Percentiles rank a stretch among this genome's conserved stretches.
Conservation (phyloP, 352 stramenopile genomes). For the Salisapilia sapeloensis region DNA sequence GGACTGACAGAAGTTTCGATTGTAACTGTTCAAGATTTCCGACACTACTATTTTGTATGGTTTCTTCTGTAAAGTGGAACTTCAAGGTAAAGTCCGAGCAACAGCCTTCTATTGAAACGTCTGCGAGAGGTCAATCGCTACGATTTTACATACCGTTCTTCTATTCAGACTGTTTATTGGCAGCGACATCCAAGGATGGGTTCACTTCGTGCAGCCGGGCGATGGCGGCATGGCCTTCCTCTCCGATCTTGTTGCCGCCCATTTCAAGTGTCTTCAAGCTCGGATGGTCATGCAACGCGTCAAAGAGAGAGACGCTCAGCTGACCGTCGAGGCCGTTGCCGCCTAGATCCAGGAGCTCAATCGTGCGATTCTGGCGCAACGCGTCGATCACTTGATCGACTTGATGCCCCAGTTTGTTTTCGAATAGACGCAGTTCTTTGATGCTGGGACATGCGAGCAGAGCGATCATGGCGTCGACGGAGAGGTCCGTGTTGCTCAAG, state of each 20-base stretch:
- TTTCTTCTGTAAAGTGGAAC: no score
- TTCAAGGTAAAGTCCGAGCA: no score
- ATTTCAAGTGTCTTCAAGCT: constrained; percentile 70
- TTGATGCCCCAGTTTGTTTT: constrained; percentile 46
- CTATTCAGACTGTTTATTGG: constrained; percentile 64
- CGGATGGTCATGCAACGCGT: constrained; percentile 35
- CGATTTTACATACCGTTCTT: constrained; percentile 35
- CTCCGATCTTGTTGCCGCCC: constrained; percentile 63
- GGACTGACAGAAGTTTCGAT: no score
- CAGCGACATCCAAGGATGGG: constrained; percentile 41
- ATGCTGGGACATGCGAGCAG: constrained; percentile 25
- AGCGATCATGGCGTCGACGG: constrained; percentile 16
- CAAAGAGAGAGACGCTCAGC: constrained; percentile 40
- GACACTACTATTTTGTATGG: no score
- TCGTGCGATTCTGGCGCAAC: constrained; percentile 24
- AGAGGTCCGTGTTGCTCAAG: constrained; percentile 52
- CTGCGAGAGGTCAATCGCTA: constrained; percentile 10
- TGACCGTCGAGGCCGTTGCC: constrained; percentile 50
- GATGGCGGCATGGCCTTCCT: constrained; percentile 41
- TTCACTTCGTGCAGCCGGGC: constrained; percentile 40
- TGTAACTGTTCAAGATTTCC: no score
- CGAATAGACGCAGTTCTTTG: constrained; percentile 52
- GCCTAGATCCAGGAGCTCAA: constrained; percentile 48
- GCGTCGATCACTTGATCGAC: constrained; percentile 26
- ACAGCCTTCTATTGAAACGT: constrained; percentile 1